A percentile compares a stretch with the other conserved stretches of the same genome.
phyloP scores from a whole-genome alignment of 208 protist genomes.

The Kentomonas sorsogonicus region DNA sequence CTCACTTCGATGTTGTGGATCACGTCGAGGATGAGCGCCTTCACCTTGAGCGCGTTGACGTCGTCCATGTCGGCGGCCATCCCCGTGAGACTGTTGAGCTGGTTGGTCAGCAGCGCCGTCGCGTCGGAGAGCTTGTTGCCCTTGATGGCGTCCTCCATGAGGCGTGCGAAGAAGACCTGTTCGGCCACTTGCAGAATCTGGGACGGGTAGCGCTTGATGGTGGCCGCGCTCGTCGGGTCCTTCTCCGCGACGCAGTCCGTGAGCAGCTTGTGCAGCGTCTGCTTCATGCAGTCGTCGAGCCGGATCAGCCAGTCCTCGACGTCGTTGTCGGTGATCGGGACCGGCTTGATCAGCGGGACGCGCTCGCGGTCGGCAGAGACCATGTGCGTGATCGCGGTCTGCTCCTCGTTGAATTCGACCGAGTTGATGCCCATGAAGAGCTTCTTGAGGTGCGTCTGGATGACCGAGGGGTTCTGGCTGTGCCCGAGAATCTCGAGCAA shows the following conservation, averaged over 20 bases:
- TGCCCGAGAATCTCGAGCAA: slow-evolving; percentile 97
- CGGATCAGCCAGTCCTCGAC: slow-evolving; percentile 93
- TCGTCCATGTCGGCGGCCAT: slow-evolving; percentile 37
- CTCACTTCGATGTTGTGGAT: slow-evolving; percentile 96
- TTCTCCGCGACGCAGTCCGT: slow-evolving; percentile 40
- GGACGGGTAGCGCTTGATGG: slow-evolving; percentile 72
- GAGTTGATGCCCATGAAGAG: slow-evolving; percentile 92
- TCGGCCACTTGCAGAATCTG: slow-evolving; percentile 85
- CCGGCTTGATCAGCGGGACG: slow-evolving; percentile 56
- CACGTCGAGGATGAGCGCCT: slow-evolving; percentile 93
- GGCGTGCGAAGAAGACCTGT: slow-evolving; percentile 78
- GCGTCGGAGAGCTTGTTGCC: slow-evolving; percentile 27
- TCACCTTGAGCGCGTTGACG: slow-evolving; percentile 78
- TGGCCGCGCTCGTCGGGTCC: slow-evolving; percentile 31
- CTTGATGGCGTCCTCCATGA: slow-evolving; percentile 60
- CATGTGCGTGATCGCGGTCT: slow-evolving; percentile 87
- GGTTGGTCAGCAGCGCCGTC: slow-evolving; percentile 24
- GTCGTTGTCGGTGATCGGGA: slow-evolving; percentile 82
- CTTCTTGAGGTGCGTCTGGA: slow-evolving; percentile 92
- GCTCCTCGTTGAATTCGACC: slow-evolving; percentile 74
- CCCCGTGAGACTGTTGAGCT: slow-evolving; percentile 64
- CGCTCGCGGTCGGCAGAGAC: slow-evolving; percentile 83
- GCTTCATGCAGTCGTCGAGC: slow-evolving; percentile 83
- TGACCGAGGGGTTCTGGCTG: slow-evolving; percentile 87
- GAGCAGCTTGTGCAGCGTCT: slow-evolving; percentile 74